Evolutionary conservation across 306 rosid genomes (phyloP), one percentile per base, ranked within the genome.

Genomic region (Coriaria nepalensis): DNA sequence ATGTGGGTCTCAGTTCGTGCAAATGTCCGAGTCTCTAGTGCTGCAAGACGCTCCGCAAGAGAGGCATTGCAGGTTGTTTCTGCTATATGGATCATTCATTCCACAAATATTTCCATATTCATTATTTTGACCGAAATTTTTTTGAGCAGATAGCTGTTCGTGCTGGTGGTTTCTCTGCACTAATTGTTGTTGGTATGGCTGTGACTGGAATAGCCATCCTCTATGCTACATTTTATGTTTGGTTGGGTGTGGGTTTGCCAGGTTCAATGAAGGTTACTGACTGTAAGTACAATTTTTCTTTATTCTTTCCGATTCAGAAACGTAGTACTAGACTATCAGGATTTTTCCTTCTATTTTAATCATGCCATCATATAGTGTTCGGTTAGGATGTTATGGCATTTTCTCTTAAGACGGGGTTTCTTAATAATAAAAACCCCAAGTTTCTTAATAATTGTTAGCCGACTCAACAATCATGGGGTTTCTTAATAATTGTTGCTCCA

Each of bases 1-100:
- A 90, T 90, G 95, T 90, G 98, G 98, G 98, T 90, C 37, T 90
- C 98, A 37, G 98, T 90, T 68, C 95, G 98, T 67, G 98, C 98
- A 52, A 90, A 90, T 70, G 98, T 90, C 51, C 70, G 98, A 64
- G 98, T 90, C 53, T 85, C 98, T 68, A 90, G 94, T 75, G 95
- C 95, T 56, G 98, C 98, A 2, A 81, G 98, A 46, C 81, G 98
- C 64, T 90, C 98, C 71, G 84, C 95, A 20, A 79, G 98, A 66
- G 98, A 90, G 78, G 95, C 98, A 46, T 66, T 90, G 77, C 98
- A 90, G 98, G 98, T 90, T 58, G 67, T 63, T 40, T 59, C 57
- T 13, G 65, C 32, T 50, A 15, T 69, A 37, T 33, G 46, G 43
- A 45, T 68, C 49, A 51, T 48, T 64, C n/a, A n/a, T n/a, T 13